Percentiles rank a stretch among this genome's conserved stretches.
These are phyloP conservation scores for Rhodamnia rubescens DNA, from an alignment of 345 rosid species.

Conservation along the genomic window DNA sequence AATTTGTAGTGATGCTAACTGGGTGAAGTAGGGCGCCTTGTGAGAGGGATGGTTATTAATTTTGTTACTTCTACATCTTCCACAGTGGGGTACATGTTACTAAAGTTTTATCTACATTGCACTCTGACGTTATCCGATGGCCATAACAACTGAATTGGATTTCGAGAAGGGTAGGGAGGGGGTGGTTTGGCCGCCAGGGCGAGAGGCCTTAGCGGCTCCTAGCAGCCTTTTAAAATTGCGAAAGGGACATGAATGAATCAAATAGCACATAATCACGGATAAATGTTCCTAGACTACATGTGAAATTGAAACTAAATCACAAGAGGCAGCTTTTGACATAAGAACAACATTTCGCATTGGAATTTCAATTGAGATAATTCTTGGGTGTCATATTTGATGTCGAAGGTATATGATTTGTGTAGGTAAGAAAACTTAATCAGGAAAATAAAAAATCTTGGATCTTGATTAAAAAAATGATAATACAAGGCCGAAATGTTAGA, in stretches of 20 bases:
- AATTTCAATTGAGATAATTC: not conserved
- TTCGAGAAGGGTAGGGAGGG: no score
- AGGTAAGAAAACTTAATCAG: not conserved
- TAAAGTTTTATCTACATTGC: not conserved
- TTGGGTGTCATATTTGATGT: not conserved
- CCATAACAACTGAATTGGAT: no score
- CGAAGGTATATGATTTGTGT: not conserved
- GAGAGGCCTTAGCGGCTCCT: not conserved
- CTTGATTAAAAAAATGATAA: not conserved
- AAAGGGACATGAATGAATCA: not conserved
- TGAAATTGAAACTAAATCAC: not conserved
- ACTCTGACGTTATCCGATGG: no score
- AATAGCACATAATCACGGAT: not conserved
- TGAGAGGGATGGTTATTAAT: not conserved
- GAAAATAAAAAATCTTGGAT: not conserved
- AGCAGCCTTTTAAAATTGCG: not conserved
- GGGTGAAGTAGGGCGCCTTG: not conserved
- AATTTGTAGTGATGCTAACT: not conserved
- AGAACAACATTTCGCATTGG: not conserved
- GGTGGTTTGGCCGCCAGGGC: no score
- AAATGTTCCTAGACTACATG: not conserved
- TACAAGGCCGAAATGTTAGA: not conserved
- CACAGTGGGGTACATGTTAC: no score
- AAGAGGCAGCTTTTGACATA: not conserved
- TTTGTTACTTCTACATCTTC: no score